Percentiles rank a stretch among this genome's conserved stretches.
Conservation (phyloP, 129 eudicot genomes). For the Silybum marianum region DNA sequence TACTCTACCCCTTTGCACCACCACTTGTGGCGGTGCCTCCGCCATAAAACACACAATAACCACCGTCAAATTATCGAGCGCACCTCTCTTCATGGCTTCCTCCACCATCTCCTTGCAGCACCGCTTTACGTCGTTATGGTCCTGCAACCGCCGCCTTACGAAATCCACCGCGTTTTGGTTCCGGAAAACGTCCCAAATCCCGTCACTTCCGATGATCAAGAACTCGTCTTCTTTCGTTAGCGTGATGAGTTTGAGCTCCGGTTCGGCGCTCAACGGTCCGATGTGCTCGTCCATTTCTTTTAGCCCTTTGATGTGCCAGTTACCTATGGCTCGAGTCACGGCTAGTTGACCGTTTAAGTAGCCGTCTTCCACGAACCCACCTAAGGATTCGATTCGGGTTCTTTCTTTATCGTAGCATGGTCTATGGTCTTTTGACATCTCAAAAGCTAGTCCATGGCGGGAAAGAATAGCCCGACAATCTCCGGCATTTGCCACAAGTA, state of each 20-base stretch:
- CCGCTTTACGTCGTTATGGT: conserved; percentile 70
- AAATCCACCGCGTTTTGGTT: conserved; percentile 93
- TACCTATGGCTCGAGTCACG: conserved; percentile 86
- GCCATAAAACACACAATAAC: conserved; percentile 83
- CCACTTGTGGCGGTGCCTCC: conserved; percentile 68
- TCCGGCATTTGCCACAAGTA: conserved; percentile 96
- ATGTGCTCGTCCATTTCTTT: conserved; percentile 44
- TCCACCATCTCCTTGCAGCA: conserved; percentile 85
- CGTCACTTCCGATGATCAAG: conserved; percentile 86
- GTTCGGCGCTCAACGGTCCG: conserved; percentile 84
- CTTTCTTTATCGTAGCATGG: conserved; percentile 65
- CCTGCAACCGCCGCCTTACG: conserved; percentile 68
- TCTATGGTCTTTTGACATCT: conserved; percentile 90
- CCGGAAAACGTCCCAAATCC: conserved; percentile 90
- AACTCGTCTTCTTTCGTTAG: conserved; percentile 87
- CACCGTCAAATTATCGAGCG: conserved; percentile 77
- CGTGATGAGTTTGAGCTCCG: conserved; percentile 81
- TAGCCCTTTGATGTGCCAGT: conserved; percentile 89
- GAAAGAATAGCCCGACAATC: conserved; percentile 89
- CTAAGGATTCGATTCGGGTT: conserved; percentile 68
- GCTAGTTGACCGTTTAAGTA: conserved; percentile 81
- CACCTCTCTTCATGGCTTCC: conserved; percentile 84
- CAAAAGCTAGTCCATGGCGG: conserved; percentile 73
- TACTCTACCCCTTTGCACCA: conserved; percentile 60
- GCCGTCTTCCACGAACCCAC: conserved; percentile 79